These are phyloP conservation scores for Aspergillus sp. DNA, from an alignment of 2,329 filamentous ascomycete species.

Conservation along the genomic window DNA sequence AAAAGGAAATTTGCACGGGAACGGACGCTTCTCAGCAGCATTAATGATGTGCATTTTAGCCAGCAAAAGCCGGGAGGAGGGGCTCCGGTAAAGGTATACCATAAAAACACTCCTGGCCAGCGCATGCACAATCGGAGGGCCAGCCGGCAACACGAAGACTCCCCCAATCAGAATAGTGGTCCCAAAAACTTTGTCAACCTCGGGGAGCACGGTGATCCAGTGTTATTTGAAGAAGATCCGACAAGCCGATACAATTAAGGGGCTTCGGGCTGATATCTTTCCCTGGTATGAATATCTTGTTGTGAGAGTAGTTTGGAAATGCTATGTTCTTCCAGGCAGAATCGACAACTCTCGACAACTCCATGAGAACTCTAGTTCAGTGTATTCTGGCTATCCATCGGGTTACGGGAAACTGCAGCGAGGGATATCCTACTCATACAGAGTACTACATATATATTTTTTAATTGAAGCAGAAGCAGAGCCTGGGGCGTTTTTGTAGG, in stretches of 20 bases:
- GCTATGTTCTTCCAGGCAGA: background rate
- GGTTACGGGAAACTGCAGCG: background rate
- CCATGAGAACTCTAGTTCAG: background rate
- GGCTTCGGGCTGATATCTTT: background rate
- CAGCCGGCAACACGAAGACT: conserved; percentile 52
- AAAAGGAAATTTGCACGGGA: conserved; percentile 77
- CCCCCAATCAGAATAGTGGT: conserved; percentile 66
- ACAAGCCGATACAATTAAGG: conserved; percentile 37
- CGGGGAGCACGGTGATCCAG: conserved; percentile 82
- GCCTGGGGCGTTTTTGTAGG: background rate
- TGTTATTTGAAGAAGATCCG: conserved; percentile 67
- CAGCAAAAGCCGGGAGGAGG: conserved; percentile 58
- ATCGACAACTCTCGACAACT: background rate
- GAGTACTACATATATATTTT: background rate
- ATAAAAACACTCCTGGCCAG: conserved; percentile 63
- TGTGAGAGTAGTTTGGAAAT: background rate
- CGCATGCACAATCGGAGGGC: conserved; percentile 44
- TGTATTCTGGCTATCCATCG: background rate
- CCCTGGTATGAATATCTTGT: background rate
- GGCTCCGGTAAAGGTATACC: conserved; percentile 68
- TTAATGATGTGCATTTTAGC: conserved; percentile 71
- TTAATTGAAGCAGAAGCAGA: background rate
- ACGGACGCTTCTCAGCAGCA: conserved; percentile 76
- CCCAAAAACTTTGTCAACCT: conserved; percentile 78
- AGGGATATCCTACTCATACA: background rate